Conservation (phyloP, 2,329 filamentous ascomycete genomes). For the Penicillium sp. region DNA sequence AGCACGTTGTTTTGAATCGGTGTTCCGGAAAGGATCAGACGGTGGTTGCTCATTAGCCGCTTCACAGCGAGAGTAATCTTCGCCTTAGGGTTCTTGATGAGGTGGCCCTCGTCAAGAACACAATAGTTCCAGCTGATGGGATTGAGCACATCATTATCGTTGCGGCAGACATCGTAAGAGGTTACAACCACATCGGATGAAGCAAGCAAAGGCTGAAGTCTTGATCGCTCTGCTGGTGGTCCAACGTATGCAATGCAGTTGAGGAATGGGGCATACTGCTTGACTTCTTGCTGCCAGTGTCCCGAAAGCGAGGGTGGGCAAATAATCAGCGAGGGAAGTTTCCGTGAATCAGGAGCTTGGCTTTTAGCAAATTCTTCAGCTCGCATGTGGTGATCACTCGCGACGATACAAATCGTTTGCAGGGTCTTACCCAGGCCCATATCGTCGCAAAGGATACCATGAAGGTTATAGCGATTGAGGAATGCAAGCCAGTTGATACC, state of each 20-base stretch:
- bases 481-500: slow-evolving; percentile 99
- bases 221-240: slow-evolving; percentile 73
- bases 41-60: slow-evolving; percentile 82
- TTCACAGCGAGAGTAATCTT: slow-evolving; percentile 96
- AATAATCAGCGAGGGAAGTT: slow-evolving; percentile 85
- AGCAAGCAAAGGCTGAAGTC: slow-evolving; percentile 65
- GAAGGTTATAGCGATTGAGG: slow-evolving; percentile 94
- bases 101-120: slow-evolving; percentile 91
- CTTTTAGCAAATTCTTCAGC: slow-evolving; percentile 87
- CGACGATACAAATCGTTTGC: slow-evolving; percentile 96
- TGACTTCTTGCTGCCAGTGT: slow-evolving; percentile 98
- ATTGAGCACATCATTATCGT: slow-evolving; percentile 81
- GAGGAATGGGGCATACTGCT: slow-evolving; percentile 91
- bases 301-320: slow-evolving; percentile 95
- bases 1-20: slow-evolving; percentile 98
- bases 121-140: slow-evolving; percentile 95
- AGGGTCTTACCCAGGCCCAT: slow-evolving; percentile 98
- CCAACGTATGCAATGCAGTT: slow-evolving; percentile 88
- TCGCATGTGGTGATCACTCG: slow-evolving; percentile 91
- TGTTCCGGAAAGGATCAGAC: slow-evolving; percentile 91
- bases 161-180: slow-evolving; percentile 96
- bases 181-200: slow-evolving; percentile 92
- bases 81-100: slow-evolving; percentile 98
- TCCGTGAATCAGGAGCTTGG: slow-evolving; percentile 70
- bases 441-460: slow-evolving; percentile 97